phyloP scores from a whole-genome alignment of 306 rosid genomes.

The Trifolium subterraneum region DNA sequence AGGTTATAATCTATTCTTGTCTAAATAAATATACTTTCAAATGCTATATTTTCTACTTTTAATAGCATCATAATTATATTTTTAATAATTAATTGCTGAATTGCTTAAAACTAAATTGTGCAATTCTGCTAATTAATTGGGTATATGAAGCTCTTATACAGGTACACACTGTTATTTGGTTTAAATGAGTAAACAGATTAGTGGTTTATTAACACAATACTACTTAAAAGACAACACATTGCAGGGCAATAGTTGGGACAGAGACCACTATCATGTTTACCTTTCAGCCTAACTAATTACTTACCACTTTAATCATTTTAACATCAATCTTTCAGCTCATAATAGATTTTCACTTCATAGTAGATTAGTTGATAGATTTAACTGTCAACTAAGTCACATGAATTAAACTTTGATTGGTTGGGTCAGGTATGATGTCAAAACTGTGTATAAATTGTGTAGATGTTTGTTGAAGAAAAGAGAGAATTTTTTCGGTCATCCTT shows the following conservation, averaged over 20 bases:
- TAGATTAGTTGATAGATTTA: not conserved
- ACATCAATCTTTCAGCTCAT: constrained; percentile 30
- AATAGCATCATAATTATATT: constrained; percentile 41
- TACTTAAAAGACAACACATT: constrained; percentile 44
- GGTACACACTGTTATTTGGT: constrained; percentile 56
- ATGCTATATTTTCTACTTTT: constrained; percentile 40
- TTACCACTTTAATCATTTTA: constrained; percentile 21
- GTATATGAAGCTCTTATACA: constrained; percentile 59
- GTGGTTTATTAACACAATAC: constrained; percentile 41
- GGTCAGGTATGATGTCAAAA: constrained; percentile 43
- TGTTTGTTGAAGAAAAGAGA: not conserved
- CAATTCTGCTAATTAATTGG: constrained; percentile 54
- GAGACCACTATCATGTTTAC: constrained; percentile 36
- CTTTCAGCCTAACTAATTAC: constrained; percentile 32
- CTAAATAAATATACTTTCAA: constrained; percentile 54
- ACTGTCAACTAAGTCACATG: constrained; percentile 38
- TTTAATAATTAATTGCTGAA: constrained; percentile 44
- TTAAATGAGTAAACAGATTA: constrained; percentile 53
- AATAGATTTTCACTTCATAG: not conserved
- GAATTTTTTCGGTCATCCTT: not conserved
- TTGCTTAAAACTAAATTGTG: constrained; percentile 46
- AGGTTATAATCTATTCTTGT: constrained; percentile 90
- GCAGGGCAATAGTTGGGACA: constrained; percentile 19
- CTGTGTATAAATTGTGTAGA: not conserved
- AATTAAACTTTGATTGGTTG: constrained; percentile 28